Evolutionary conservation across 1,139 yeast species (phyloP).

Genomic region (Saccharomyces hybrid): DNA sequence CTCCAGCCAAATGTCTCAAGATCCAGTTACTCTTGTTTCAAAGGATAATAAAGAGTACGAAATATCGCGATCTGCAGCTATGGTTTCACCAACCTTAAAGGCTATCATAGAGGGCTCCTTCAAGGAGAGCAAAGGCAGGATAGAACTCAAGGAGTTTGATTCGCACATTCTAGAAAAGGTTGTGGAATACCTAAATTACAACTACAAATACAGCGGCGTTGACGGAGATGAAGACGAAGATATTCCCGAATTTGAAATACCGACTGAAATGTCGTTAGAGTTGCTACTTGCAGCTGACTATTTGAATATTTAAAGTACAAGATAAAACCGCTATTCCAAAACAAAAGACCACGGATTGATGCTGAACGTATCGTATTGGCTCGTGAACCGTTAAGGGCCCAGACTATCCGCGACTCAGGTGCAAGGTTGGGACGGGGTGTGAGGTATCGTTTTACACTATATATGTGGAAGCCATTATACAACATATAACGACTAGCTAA

Average conservation of each 20-base stretch:
- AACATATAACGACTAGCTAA: neutral
- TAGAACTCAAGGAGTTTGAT: slow-evolving; percentile 47
- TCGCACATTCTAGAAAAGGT: slow-evolving; percentile 71
- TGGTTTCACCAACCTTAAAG: slow-evolving; percentile 71
- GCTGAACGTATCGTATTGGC: too few species aligned
- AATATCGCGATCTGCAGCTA: slow-evolving; percentile 69
- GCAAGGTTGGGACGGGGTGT: neutral
- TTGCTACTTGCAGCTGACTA: slow-evolving; percentile 87
- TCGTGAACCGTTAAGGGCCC: too few species aligned
- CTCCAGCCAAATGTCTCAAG: slow-evolving; percentile 9
- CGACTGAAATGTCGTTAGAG: slow-evolving; percentile 91
- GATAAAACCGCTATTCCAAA: too few species aligned
- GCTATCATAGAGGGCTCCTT: slow-evolving; percentile 40
- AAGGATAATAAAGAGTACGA: slow-evolving; percentile 63
- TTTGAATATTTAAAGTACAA: slow-evolving; percentile 40
- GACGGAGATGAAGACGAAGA: slow-evolving; percentile 40
- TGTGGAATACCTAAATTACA: slow-evolving; percentile 78
- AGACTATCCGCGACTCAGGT: too few species aligned
- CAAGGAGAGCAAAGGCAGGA: slow-evolving; percentile 35
- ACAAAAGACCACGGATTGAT: too few species aligned
- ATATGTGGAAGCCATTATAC: neutral
- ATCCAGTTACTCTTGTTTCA: slow-evolving; percentile 64
- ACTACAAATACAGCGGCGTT: slow-evolving; percentile 57
- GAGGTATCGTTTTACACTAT: neutral
- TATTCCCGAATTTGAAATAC: slow-evolving; percentile 81